Evolutionary conservation across 306 rosid species (phyloP).

Genomic region (Cicer judaicum): DNA sequence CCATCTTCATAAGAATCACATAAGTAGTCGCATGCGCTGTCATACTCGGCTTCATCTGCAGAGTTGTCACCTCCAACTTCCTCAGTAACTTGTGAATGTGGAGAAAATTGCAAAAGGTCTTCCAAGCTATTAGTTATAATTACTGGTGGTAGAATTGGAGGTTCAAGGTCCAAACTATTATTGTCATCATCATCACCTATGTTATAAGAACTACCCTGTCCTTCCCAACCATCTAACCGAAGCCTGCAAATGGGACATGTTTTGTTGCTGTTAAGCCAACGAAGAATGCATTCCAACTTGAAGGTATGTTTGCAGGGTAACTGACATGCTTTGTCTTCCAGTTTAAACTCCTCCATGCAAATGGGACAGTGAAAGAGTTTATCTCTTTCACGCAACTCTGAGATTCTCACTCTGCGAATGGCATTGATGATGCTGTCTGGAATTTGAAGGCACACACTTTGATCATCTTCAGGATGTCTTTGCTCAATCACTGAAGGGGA

Average conservation of each 20-base stretch:
- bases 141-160: neutral
- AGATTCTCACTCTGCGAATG: slow-evolving; percentile 52
- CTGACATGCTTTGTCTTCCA: slow-evolving; percentile 58
- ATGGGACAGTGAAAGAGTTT: slow-evolving; percentile 61
- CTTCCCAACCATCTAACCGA: slow-evolving; percentile 26
- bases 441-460: slow-evolving; percentile 39
- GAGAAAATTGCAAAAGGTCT: neutral
- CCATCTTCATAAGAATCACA: neutral
- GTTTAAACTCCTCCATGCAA: slow-evolving; percentile 75
- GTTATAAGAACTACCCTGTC: neutral
- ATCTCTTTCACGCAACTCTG: slow-evolving; percentile 46
- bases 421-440: neutral
- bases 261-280: slow-evolving; percentile 71
- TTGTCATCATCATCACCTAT: neutral
- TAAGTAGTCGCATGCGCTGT: slow-evolving; percentile 33
- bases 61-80: neutral
- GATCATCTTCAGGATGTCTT: neutral
- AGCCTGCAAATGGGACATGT: slow-evolving; percentile 83
- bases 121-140: neutral
- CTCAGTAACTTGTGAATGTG: neutral
- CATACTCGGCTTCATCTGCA: slow-evolving; percentile 25
- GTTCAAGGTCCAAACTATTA: neutral
- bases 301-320: slow-evolving; percentile 75
- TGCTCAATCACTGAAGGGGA: neutral
- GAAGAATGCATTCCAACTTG: slow-evolving; percentile 66